phyloP scores from a whole-genome alignment of 202 grass and related monocot genomes.

The Cymbopogon flexuosus region DNA sequence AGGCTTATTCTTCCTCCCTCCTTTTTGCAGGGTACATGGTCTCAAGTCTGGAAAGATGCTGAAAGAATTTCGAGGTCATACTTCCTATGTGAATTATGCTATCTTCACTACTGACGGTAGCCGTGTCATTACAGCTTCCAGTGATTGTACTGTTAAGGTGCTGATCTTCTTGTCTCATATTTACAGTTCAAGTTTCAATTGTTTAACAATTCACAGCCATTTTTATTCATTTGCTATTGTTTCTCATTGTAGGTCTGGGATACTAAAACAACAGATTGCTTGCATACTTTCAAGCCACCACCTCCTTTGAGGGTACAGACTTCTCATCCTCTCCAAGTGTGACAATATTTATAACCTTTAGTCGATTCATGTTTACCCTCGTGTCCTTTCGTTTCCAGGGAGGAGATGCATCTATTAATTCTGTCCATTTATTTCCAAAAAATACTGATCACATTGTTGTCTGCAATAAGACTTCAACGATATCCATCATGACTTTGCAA shows the following conservation, averaged over 20 bases:
- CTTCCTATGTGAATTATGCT: slow-evolving; percentile 87
- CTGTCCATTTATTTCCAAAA: slow-evolving; percentile 82
- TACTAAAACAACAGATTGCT: slow-evolving; percentile 91
- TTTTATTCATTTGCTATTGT: slow-evolving; percentile 31
- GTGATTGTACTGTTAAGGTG: slow-evolving; percentile 97
- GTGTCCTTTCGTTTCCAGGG: slow-evolving; percentile 49
- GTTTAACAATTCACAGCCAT: not conserved
- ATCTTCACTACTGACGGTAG: slow-evolving; percentile 85
- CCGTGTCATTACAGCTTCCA: slow-evolving; percentile 92
- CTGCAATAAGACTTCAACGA: slow-evolving; percentile 85
- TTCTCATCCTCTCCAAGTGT: slow-evolving; percentile 13
- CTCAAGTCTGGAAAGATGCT: slow-evolving; percentile 97
- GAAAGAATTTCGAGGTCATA: slow-evolving; percentile 94
- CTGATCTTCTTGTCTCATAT: slow-evolving; percentile 19
- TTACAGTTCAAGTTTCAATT: slow-evolving; percentile 14
- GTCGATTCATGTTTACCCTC: slow-evolving; percentile 4
- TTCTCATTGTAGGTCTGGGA: slow-evolving; percentile 77
- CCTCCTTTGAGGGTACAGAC: slow-evolving; percentile 78
- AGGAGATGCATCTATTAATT: slow-evolving; percentile 91
- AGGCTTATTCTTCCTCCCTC: slow-evolving; percentile 1
- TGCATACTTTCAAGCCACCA: slow-evolving; percentile 93
- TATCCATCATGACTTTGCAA: slow-evolving; percentile 96
- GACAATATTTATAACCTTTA: slow-evolving; percentile 25
- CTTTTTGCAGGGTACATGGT: slow-evolving; percentile 75
- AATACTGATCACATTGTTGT: slow-evolving; percentile 95